Conservation (phyloP, 352 stramenopile genomes). For the Aphanomyces invadans region DNA sequence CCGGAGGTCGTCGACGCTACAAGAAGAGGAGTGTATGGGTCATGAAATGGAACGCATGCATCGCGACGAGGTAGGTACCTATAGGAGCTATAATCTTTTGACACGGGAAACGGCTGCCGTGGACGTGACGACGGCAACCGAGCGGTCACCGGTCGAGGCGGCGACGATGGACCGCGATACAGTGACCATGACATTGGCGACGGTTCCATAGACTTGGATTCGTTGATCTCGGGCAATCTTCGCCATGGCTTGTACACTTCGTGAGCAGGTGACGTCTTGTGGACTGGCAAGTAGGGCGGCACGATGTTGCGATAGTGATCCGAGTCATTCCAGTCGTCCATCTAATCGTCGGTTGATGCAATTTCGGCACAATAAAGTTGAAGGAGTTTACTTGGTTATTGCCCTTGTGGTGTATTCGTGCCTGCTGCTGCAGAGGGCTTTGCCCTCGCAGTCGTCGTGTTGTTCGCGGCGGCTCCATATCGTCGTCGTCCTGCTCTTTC, state of each 20-base stretch:
- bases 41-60: neutral
- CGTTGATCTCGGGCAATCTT: neutral
- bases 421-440: too few relatives aligned
- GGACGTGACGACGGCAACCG: neutral
- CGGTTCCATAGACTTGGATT: neutral
- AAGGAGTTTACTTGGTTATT: constrained; percentile 8
- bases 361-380: too few relatives aligned
- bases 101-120: neutral
- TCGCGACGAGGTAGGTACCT: neutral
- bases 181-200: neutral
- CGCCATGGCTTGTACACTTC: too few relatives aligned
- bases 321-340: too few relatives aligned
- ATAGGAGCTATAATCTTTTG: constrained; percentile 1
- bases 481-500: neutral
- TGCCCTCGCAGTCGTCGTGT: too few relatives aligned
- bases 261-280: too few relatives aligned
- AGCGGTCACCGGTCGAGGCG: neutral
- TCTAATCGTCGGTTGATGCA: too few relatives aligned
- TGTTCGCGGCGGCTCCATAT: constrained; percentile 3
- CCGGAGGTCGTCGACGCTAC: constrained; percentile 10
- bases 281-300: too few relatives aligned
- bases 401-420: too few relatives aligned
- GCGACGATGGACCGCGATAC: neutral
- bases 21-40: neutral
- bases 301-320: too few relatives aligned